phyloP scores from a whole-genome alignment of 2,329 filamentous ascomycete species.

The Colletotrichum chlorophyti region DNA sequence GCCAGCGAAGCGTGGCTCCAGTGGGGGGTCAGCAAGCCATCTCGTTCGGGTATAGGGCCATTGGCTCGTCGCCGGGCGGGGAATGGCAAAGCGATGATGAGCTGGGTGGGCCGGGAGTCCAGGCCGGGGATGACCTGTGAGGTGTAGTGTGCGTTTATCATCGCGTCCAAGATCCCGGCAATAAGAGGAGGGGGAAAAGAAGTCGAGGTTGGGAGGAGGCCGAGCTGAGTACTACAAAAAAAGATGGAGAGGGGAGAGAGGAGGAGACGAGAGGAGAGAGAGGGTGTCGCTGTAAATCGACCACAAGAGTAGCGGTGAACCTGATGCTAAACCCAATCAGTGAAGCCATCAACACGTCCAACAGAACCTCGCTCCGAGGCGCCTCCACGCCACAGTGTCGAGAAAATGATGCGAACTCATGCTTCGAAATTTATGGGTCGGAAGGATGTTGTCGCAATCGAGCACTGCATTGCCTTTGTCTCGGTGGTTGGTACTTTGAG shows the following conservation, averaged over 20 bases:
- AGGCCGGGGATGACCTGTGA: too few species aligned
- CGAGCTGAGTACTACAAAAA: too few species aligned
- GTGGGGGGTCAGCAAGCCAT: constrained; percentile 27
- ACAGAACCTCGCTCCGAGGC: constrained; percentile 23
- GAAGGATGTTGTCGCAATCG: too few species aligned
- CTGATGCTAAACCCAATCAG: constrained; percentile 29
- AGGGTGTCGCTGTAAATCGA: constrained; percentile 31
- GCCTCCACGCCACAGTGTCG: constrained; percentile 27
- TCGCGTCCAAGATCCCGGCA: constrained; percentile 1
- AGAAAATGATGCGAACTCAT: constrained; percentile 1
- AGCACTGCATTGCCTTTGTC: too few species aligned
- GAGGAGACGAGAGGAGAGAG: background rate
- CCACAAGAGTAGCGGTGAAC: constrained; percentile 32
- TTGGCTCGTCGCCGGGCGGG: constrained; percentile 16
- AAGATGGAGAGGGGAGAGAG: too few species aligned
- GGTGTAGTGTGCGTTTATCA: background rate
- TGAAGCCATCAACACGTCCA: constrained; percentile 22
- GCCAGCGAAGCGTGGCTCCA: constrained; percentile 22
- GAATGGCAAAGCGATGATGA: constrained; percentile 23
- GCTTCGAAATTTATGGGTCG: too few species aligned
- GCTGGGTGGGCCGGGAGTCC: constrained; percentile 13
- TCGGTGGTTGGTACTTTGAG: too few species aligned
- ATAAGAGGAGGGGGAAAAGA: background rate
- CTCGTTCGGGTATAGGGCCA: constrained; percentile 24
- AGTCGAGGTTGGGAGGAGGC: too few species aligned